A percentile compares a stretch with the other conserved stretches of the same genome.
Conservation (phyloP, 352 stramenopile species). For the Globisporangium rhizosaccharum region DNA sequence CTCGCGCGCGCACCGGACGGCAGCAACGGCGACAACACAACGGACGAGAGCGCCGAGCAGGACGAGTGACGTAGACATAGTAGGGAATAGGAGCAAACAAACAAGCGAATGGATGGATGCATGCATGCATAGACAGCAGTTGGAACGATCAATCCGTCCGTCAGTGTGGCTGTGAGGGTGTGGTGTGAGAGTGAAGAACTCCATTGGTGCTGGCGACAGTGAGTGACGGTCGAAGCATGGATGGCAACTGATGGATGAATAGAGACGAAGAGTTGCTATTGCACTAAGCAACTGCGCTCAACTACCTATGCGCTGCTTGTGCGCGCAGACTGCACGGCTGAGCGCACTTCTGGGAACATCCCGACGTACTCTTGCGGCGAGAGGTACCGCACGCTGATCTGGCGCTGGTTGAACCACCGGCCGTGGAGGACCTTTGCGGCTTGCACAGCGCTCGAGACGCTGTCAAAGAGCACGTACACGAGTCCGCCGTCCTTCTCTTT, state of each 20-base stretch:
- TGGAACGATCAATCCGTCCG: too few species aligned
- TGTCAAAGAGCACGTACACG: constrained; percentile 86
- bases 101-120: too few species aligned
- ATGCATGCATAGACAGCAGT: too few species aligned
- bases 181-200: too few species aligned
- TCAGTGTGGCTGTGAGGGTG: too few species aligned
- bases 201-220: too few species aligned
- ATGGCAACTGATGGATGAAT: too few species aligned
- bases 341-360: constrained; percentile 79
- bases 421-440: constrained; percentile 78
- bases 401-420: constrained; percentile 88
- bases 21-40: constrained; percentile 12
- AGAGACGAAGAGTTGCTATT: background rate
- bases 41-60: constrained; percentile 21
- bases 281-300: background rate
- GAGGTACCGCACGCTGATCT: constrained; percentile 86
- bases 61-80: constrained; percentile 5
- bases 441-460: constrained; percentile 37
- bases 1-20: constrained; percentile 29
- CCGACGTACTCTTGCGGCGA: constrained; percentile 85
- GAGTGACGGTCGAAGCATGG: too few species aligned
- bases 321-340: constrained; percentile 55
- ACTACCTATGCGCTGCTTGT: constrained; percentile 22
- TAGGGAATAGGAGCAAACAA: background rate
- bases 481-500: constrained; percentile 81